Evolutionary conservation across 208 protist species (phyloP).

Genomic region (Kentomonas sorsogonicus): DNA sequence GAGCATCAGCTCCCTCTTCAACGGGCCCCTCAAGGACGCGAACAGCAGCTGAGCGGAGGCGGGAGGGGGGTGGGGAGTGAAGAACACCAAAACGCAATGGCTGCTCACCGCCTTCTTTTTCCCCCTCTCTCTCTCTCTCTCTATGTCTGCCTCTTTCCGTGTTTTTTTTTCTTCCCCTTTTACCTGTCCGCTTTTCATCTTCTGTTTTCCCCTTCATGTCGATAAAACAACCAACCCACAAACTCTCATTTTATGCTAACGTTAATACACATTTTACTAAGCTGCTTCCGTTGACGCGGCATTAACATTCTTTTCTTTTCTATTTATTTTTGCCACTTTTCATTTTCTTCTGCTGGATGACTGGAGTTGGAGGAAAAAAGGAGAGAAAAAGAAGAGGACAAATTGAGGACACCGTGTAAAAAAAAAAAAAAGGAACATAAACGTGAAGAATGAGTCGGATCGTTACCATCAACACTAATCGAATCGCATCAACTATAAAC

Average conservation of each 20-base stretch:
- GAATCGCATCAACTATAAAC: no score
- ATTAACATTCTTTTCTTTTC: conserved; percentile 5
- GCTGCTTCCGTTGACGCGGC: no score
- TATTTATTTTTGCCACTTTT: conserved; percentile 7
- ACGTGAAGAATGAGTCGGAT: background rate
- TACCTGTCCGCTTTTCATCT: conserved; percentile 1
- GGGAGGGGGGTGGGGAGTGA: background rate
- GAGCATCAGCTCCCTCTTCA: conserved; percentile 69
- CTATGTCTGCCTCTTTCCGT: background rate
- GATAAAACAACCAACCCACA: background rate
- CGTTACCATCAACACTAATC: background rate
- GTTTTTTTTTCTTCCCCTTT: conserved; percentile 13
- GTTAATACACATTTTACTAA: no score
- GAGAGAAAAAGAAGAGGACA: background rate
- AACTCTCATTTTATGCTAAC: no score
- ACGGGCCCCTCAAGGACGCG: conserved; percentile 18
- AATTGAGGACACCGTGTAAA: background rate
- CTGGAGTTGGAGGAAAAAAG: background rate
- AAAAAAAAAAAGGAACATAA: conserved; percentile 1
- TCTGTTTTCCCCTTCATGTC: conserved; percentile 10
- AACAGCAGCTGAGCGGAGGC: background rate
- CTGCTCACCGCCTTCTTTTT: conserved; percentile 1
- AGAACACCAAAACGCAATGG: background rate
- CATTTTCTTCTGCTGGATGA: background rate
- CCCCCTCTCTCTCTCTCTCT: conserved; percentile 7